These are phyloP conservation scores for Passiflora organensis DNA, from an alignment of 345 rosid species.

Conservation along the genomic window DNA sequence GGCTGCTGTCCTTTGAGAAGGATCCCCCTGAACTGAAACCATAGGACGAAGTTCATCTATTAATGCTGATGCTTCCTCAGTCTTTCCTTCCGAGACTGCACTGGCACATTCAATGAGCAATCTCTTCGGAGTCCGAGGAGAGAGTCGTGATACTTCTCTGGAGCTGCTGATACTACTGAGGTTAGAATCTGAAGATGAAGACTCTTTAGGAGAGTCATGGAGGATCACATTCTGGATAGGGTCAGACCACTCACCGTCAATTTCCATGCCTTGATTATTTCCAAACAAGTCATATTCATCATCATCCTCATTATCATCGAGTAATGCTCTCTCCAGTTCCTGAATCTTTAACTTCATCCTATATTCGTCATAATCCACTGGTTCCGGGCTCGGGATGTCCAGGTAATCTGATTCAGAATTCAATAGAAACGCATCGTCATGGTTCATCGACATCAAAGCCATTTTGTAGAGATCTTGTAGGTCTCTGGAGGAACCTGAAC, in stretches of 20 bases:
- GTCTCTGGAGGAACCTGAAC: constrained; percentile 42
- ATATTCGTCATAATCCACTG: constrained; percentile 48
- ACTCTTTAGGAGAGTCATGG: constrained; percentile 79
- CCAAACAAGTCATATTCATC: constrained; percentile 45
- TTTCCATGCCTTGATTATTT: constrained; percentile 59
- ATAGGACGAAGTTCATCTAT: constrained; percentile 66
- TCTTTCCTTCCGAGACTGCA: constrained; percentile 58
- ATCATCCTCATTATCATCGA: constrained; percentile 43
- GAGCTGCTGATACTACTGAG: constrained; percentile 51
- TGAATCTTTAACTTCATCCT: constrained; percentile 66
- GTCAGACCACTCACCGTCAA: constrained; percentile 77
- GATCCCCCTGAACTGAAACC: constrained; percentile 94
- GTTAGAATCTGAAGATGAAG: constrained; percentile 70
- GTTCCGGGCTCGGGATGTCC: constrained; percentile 44
- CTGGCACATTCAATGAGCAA: constrained; percentile 75
- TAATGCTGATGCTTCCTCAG: constrained; percentile 53
- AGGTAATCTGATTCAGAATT: constrained; percentile 36
- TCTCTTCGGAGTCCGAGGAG: constrained; percentile 54
- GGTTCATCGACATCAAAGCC: constrained; percentile 25
- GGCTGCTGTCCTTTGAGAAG: constrained; percentile 88
- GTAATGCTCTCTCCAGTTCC: constrained; percentile 83
- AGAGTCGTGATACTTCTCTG: constrained; percentile 57
- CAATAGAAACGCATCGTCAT: constrained; percentile 28
- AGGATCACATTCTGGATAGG: constrained; percentile 37
- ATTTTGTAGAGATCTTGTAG: constrained; percentile 32